Conservation (phyloP, 2,329 filamentous ascomycete species). For the Aspergillus tubingensis region DNA sequence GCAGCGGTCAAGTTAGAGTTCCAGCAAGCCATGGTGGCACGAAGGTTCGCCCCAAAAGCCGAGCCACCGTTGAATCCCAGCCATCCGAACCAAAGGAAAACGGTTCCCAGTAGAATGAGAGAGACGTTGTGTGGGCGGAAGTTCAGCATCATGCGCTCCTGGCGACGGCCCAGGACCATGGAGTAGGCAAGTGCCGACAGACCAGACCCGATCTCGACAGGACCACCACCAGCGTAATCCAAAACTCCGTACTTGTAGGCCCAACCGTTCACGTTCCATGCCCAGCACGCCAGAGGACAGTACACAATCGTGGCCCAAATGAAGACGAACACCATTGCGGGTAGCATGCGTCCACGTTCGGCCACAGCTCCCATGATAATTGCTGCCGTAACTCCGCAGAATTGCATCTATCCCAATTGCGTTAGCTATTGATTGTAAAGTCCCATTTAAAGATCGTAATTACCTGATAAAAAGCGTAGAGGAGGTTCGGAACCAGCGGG, state of each 20-base stretch:
- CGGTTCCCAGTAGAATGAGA: slow-evolving; percentile 90
- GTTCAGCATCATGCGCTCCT: slow-evolving; percentile 99
- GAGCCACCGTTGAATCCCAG: slow-evolving; percentile 98
- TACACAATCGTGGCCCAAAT: slow-evolving; percentile 97
- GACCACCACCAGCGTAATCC: slow-evolving; percentile 94
- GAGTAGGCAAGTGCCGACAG: slow-evolving; percentile 93
- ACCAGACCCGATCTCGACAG: slow-evolving; percentile 95
- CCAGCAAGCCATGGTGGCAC: slow-evolving; percentile 96
- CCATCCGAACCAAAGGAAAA: slow-evolving; percentile 98
- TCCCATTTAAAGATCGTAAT: not conserved
- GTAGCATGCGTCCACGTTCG: slow-evolving; percentile 88
- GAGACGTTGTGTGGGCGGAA: slow-evolving; percentile 99
- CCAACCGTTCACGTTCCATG: slow-evolving; percentile 95
- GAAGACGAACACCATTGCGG: slow-evolving; percentile 93
- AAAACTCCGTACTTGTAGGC: slow-evolving; percentile 85
- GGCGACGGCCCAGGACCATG: slow-evolving; percentile 89
- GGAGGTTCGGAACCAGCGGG: slow-evolving; percentile 80
- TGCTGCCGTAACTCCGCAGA: slow-evolving; percentile 87
- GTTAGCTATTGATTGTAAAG: not conserved
- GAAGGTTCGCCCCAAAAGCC: slow-evolving; percentile 87
- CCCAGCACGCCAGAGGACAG: slow-evolving; percentile 95
- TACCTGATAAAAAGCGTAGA: slow-evolving; percentile 93
- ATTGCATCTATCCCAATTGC: slow-evolving; percentile 73
- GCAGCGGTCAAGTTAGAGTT: slow-evolving; percentile 93
- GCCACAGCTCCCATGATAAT: slow-evolving; percentile 91